Percentiles rank a stretch among this genome's conserved stretches.
phyloP scores from a whole-genome alignment of 2,329 filamentous ascomycete genomes.

The Septoria petroselini region DNA sequence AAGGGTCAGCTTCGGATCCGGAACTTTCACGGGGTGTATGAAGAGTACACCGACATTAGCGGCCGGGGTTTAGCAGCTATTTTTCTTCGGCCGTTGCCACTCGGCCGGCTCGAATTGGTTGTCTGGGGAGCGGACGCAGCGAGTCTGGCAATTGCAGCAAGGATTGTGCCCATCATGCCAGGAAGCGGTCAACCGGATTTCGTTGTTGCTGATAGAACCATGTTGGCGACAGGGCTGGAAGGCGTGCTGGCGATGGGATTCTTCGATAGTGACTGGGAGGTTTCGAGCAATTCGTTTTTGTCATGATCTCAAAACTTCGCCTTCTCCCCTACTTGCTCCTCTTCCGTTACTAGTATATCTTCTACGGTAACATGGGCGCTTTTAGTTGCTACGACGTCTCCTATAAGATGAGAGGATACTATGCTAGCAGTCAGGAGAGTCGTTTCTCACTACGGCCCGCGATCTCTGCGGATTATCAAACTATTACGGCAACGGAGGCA shows the following conservation, averaged over 20 bases:
- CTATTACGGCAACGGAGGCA: no score
- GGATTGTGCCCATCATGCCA: conserved; percentile 55
- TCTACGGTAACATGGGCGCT: no score
- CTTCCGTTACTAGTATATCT: no score
- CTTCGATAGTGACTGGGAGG: conserved; percentile 54
- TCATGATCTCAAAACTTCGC: background rate
- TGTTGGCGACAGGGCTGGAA: conserved; percentile 52
- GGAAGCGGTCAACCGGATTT: conserved; percentile 59
- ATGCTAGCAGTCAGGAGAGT: no score
- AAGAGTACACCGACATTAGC: conserved; percentile 9
- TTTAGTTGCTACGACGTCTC: no score
- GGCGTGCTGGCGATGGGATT: conserved; percentile 55
- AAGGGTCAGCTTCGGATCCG: conserved; percentile 14
- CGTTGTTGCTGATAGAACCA: conserved; percentile 47
- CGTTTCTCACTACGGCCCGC: no score
- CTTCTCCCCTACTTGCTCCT: no score
- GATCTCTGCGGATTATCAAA: no score
- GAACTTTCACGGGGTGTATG: conserved; percentile 2
- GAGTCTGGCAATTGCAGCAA: conserved; percentile 50
- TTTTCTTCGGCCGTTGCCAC: conserved; percentile 50
- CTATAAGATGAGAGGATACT: no score
- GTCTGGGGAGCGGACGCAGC: conserved; percentile 54
- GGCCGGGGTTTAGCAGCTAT: conserved; percentile 46
- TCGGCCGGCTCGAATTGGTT: conserved; percentile 53
- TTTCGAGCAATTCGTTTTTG: conserved; percentile 49